Percentiles rank a stretch among this genome's conserved stretches.
Conservation (phyloP, 495 filamentous ascomycete genomes). For the Hyaloscypha hepaticicola region DNA sequence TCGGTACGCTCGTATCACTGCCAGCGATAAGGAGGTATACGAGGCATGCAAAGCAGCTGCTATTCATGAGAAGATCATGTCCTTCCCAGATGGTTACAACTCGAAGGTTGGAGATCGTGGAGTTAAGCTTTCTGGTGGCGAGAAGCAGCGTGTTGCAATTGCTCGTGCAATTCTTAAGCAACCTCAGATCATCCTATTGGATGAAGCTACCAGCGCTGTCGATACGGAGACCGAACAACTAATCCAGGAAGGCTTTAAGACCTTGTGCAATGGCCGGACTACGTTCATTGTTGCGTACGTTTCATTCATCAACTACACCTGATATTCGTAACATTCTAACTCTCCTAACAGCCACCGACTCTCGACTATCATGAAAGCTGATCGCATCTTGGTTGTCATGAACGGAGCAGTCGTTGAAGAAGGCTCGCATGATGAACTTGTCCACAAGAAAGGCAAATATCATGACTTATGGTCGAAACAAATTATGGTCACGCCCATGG, state of each 20-base stretch:
- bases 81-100: constrained; percentile 58
- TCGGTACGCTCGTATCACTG: constrained; percentile 61
- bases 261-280: constrained; percentile 55
- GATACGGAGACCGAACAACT: constrained; percentile 65
- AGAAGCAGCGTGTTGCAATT: constrained; percentile 75
- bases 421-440: constrained; percentile 62
- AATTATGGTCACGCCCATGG: constrained; percentile 48
- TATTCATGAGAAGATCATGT: constrained; percentile 67
- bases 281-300: constrained; percentile 65
- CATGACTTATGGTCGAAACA: constrained; percentile 63
- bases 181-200: constrained; percentile 55
- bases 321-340: background rate
- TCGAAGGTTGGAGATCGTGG: constrained; percentile 44
- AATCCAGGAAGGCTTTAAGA: constrained; percentile 66
- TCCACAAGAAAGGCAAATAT: constrained; percentile 56
- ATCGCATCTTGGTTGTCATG: constrained; percentile 64
- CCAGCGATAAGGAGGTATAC: constrained; percentile 62
- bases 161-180: constrained; percentile 64
- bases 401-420: constrained; percentile 64
- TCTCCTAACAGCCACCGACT: constrained; percentile 52
- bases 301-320: background rate
- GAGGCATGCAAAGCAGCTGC: constrained; percentile 68
- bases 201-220: constrained; percentile 57
- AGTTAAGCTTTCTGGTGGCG: constrained; percentile 69
- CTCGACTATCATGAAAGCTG: constrained; percentile 69